Conservation (phyloP, 192 early-diverging fungal species). For the Podila epicladia region DNA sequence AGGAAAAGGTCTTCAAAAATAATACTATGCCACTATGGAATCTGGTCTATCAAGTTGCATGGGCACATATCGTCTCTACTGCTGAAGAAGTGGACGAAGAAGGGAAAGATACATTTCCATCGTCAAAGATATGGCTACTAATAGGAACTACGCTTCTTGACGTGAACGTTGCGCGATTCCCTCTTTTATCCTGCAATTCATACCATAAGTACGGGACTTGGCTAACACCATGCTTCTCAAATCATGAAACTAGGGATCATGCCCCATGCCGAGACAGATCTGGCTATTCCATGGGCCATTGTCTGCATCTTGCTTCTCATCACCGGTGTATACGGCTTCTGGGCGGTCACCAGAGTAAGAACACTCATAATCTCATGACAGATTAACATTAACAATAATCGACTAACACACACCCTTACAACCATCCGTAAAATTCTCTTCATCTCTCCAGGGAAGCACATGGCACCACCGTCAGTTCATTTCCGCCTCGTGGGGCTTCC, state of each 20-base stretch:
- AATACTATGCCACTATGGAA: too few relatives aligned
- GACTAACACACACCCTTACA: background rate
- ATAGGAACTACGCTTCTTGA: too few relatives aligned
- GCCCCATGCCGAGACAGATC: slow-evolving; percentile 39
- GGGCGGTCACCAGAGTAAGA: slow-evolving; percentile 28
- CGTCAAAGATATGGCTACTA: background rate
- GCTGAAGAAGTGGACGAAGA: background rate
- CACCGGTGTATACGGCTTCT: slow-evolving; percentile 29
- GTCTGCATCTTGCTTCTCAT: slow-evolving; percentile 23
- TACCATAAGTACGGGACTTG: background rate
- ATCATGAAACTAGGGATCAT: slow-evolving; percentile 33
- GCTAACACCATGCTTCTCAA: background rate
- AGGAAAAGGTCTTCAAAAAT: too few relatives aligned
- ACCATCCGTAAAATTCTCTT: background rate
- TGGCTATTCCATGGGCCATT: slow-evolving; percentile 39
- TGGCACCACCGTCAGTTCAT: slow-evolving; percentile 47
- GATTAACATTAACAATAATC: too few relatives aligned
- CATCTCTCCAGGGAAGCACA: slow-evolving; percentile 9
- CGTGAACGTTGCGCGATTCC: too few relatives aligned
- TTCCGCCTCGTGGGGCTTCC: slow-evolving; percentile 40
- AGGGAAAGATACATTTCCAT: background rate
- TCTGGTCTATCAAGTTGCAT: too few relatives aligned
- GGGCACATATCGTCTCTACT: background rate
- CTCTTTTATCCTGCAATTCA: too few relatives aligned
- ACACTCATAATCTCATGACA: too few relatives aligned